phyloP scores from a whole-genome alignment of 2,329 filamentous ascomycete species.

The Neophaeococcomyces aloes region DNA sequence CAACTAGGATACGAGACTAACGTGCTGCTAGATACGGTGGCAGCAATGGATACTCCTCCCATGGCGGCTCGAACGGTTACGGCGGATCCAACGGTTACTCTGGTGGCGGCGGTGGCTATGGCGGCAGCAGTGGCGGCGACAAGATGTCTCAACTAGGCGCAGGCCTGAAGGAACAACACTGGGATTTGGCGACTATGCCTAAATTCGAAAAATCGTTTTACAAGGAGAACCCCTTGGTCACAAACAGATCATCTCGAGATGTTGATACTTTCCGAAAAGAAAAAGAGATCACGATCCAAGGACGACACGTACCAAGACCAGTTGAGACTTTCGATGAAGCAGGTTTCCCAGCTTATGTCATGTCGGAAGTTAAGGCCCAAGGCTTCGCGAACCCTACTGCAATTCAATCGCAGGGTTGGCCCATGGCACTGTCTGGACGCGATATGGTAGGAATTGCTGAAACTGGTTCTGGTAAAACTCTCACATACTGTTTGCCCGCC shows the following conservation, averaged over 20 bases:
- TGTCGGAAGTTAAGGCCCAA: slow-evolving; percentile 97
- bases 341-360: slow-evolving; percentile 91
- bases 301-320: slow-evolving; percentile 74
- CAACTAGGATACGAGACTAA: background rate
- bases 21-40: slow-evolving; percentile 11
- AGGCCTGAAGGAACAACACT: slow-evolving; percentile 75
- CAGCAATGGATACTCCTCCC: slow-evolving; percentile 39
- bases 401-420: slow-evolving; percentile 98
- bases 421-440: slow-evolving; percentile 94
- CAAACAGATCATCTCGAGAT: slow-evolving; percentile 62
- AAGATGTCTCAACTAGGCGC: slow-evolving; percentile 87
- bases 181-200: slow-evolving; percentile 69
- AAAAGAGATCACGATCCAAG: slow-evolving; percentile 73
- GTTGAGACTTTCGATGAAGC: slow-evolving; percentile 97
- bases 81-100: slow-evolving; percentile 45
- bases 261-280: slow-evolving; percentile 80
- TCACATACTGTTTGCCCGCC: slow-evolving; percentile 93
- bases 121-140: slow-evolving; percentile 65
- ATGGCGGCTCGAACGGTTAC: slow-evolving; percentile 32
- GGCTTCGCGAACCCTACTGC: slow-evolving; percentile 88
- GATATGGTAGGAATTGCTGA: slow-evolving; percentile 99
- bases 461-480: slow-evolving; percentile 97
- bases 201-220: slow-evolving; percentile 99
- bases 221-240: slow-evolving; percentile 80
- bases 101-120: slow-evolving; percentile 28